Conservation (phyloP, 1,284 basidiomycete genomes). For the Rhodotorula sp. region DNA sequence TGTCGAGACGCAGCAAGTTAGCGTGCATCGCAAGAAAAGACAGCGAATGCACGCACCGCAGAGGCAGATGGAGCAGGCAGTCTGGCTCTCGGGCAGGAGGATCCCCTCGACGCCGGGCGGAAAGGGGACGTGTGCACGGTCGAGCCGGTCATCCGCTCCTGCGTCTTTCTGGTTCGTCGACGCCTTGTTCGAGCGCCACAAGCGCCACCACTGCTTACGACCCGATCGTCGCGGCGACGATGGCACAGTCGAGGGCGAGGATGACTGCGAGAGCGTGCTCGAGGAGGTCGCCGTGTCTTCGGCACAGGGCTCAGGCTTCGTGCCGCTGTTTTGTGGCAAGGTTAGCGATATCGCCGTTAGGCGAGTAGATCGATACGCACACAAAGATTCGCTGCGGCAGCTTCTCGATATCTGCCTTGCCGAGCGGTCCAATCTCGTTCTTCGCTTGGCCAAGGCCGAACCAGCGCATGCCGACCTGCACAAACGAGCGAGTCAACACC, state of each 20-base stretch:
- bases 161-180: not conserved
- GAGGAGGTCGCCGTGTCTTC: not conserved
- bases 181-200: conserved; percentile 7
- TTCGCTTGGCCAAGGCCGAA: conserved; percentile 41
- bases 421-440: conserved; percentile 43
- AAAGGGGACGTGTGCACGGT: conserved; percentile 1
- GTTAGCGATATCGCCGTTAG: not conserved
- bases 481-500: no score
- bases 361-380: not conserved
- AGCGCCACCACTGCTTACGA: conserved; percentile 18
- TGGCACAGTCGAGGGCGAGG: not conserved
- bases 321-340: not conserved
- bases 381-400: conserved; percentile 30
- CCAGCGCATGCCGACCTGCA: conserved; percentile 28
- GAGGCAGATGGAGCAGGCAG: conserved; percentile 35
- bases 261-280: not conserved
- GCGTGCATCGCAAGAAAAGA: not conserved
- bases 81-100: conserved; percentile 21
- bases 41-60: conserved; percentile 7
- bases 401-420: conserved; percentile 39
- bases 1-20: not conserved
- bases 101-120: conserved; percentile 17
- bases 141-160: not conserved
- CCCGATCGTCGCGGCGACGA: not conserved
- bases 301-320: not conserved